phyloP scores from a whole-genome alignment of 768 basidiomycete species.

The Lactarius indigo region DNA sequence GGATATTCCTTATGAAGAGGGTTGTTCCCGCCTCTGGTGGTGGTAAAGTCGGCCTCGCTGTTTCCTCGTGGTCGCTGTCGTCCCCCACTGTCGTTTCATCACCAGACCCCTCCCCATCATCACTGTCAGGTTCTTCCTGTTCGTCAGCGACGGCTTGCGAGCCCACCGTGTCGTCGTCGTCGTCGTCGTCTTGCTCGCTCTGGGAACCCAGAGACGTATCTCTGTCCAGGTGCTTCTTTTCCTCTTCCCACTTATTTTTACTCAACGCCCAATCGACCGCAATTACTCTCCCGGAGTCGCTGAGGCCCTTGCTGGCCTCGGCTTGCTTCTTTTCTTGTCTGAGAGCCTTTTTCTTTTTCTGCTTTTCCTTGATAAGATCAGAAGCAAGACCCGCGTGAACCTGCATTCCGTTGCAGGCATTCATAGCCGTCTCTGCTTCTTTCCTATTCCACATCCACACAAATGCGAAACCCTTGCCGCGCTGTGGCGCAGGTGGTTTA shows the following conservation, averaged over 20 bases:
- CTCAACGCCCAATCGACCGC: conserved; percentile 97
- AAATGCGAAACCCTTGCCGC: conserved; percentile 85
- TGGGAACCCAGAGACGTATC: conserved; percentile 34
- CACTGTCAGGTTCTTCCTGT: conserved; percentile 42
- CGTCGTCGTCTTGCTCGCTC: conserved; percentile 34
- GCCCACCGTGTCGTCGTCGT: conserved; percentile 27
- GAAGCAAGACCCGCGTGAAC: conserved; percentile 28
- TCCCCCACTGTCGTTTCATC: conserved; percentile 41
- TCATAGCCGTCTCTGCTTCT: conserved; percentile 49
- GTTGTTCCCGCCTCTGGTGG: conserved; percentile 86
- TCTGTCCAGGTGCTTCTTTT: conserved; percentile 52
- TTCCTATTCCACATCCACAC: conserved; percentile 88
- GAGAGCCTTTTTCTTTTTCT: conserved; percentile 35
- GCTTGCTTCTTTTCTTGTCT: conserved; percentile 38
- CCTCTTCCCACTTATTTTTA: conserved; percentile 89
- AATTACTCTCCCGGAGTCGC: conserved; percentile 55
- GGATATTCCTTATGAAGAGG: conserved; percentile 90
- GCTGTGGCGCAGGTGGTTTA: conserved; percentile 21
- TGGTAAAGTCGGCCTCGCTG: conserved; percentile 56
- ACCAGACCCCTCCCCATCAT: conserved; percentile 37
- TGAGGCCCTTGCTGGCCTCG: conserved; percentile 35
- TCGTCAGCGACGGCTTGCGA: conserved; percentile 34
- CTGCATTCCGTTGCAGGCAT: conserved; percentile 28
- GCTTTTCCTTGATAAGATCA: conserved; percentile 32
- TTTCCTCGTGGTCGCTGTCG: conserved; percentile 28